A percentile compares a stretch with the other conserved stretches of the same genome.
Conservation (phyloP, 352 stramenopile species). For the Blastocystis sp. region DNA sequence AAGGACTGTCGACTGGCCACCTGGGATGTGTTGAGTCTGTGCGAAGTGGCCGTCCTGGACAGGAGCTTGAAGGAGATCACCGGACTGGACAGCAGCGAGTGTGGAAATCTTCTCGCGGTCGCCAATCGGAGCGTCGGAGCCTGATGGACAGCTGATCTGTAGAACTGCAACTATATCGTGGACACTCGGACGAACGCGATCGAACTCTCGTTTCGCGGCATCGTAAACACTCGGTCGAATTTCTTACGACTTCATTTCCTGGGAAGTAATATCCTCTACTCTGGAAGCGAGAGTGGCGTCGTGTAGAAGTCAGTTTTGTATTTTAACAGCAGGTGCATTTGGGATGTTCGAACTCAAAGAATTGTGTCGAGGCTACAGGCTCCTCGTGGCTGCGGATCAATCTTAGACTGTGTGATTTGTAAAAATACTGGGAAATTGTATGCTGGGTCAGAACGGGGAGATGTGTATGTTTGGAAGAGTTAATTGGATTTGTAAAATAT, state of each 20-base stretch:
- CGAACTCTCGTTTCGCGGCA: slow-evolving; percentile 16
- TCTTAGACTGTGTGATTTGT: slow-evolving; percentile 1
- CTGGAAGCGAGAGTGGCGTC: background rate
- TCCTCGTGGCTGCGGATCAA: background rate
- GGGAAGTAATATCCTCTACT: slow-evolving; percentile 11
- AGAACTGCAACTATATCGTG: slow-evolving; percentile 42
- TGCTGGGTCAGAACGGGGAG: background rate
- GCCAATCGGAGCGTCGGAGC: slow-evolving; percentile 3
- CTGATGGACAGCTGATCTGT: background rate
- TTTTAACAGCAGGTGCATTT: slow-evolving; percentile 3
- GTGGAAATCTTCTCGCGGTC: slow-evolving; percentile 20
- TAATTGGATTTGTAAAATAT: background rate
- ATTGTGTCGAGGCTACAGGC: background rate
- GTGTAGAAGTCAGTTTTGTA: background rate
- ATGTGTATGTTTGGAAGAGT: background rate
- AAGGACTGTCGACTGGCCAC: background rate
- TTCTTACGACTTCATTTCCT: slow-evolving; percentile 38
- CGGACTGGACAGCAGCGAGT: background rate
- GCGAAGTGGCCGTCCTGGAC: background rate
- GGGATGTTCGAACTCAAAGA: slow-evolving; percentile 33
- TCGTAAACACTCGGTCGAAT: slow-evolving; percentile 43
- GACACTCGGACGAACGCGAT: background rate
- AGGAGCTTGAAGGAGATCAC: background rate
- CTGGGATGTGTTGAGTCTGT: slow-evolving; percentile 19
- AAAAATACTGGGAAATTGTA: slow-evolving; percentile 3